Conservation (phyloP, 2,329 filamentous ascomycete genomes). For the Epichloe festucae region DNA sequence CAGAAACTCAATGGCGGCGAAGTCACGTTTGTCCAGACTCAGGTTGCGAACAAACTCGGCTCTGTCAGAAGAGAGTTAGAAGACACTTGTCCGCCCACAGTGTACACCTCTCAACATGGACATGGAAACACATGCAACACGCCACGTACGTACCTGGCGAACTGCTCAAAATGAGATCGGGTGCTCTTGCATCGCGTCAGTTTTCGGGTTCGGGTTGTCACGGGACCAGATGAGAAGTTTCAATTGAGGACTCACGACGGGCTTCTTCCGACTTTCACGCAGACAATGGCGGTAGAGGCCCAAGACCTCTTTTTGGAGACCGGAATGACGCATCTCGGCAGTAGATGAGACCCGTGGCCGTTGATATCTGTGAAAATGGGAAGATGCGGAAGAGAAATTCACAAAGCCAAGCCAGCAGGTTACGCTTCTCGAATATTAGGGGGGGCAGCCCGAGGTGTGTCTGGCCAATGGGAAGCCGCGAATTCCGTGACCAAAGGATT, state of each 20-base stretch:
- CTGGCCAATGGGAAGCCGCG: neutral
- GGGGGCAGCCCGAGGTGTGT: neutral
- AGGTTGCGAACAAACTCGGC: constrained; percentile 63
- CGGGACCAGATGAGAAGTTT: neutral
- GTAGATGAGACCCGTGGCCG: neutral
- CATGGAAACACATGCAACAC: neutral
- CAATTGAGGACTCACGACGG: constrained; percentile 36
- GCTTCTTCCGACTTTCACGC: constrained; percentile 69
- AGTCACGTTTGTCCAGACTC: constrained; percentile 67
- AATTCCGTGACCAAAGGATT: too few species aligned
- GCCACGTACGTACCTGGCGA: constrained; percentile 40
- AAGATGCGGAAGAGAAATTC: neutral
- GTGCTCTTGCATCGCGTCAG: constrained; percentile 4
- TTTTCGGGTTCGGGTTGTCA: neutral
- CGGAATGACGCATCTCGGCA: constrained; percentile 12
- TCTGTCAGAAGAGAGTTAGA: neutral
- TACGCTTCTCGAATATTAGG: too few species aligned
- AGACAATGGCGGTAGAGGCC: constrained; percentile 71
- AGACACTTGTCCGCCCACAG: neutral
- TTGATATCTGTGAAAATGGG: neutral
- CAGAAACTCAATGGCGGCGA: constrained; percentile 72
- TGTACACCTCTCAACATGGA: neutral
- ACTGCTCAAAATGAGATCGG: constrained; percentile 45
- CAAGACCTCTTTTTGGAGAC: constrained; percentile 6
- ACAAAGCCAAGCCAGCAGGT: neutral